These are phyloP conservation scores for Aspergillus homomorphus DNA, from an alignment of 495 filamentous ascomycete species.

Conservation along the genomic window DNA sequence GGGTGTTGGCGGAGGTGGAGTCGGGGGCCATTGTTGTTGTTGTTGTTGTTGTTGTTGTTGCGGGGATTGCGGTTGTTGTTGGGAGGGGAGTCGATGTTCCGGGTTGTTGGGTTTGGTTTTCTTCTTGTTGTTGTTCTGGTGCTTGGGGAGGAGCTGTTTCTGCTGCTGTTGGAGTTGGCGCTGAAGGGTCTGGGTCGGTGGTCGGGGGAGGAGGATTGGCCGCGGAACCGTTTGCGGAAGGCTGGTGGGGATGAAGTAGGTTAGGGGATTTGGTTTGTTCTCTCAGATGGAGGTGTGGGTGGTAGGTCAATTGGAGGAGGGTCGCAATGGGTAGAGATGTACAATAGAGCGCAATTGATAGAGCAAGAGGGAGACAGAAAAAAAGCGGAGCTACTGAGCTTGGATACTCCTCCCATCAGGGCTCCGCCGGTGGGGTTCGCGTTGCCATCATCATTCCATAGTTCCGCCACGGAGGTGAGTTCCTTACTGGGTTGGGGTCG, in stretches of 20 bases:
- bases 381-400: conserved; percentile 9
- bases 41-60: background rate
- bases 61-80: background rate
- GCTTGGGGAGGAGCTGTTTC: background rate
- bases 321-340: background rate
- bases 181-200: conserved; percentile 16
- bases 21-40: conserved; percentile 14
- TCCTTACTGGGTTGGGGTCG: conserved; percentile 11
- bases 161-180: conserved; percentile 11
- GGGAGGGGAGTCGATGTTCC: conserved; percentile 9
- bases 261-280: background rate
- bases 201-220: too few species aligned
- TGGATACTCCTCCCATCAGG: background rate
- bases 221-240: conserved; percentile 5
- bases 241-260: conserved; percentile 5
- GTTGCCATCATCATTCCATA: background rate
- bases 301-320: too few species aligned
- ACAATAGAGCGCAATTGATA: background rate
- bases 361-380: conserved; percentile 2
- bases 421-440: conserved; percentile 12
- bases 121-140: conserved; percentile 6
- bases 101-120: conserved; percentile 20
- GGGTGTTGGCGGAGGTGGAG: conserved; percentile 28
- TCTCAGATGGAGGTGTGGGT: too few species aligned
- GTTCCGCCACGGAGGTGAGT: background rate